Evolutionary conservation across 2,329 filamentous ascomycete species (phyloP).

Genomic region (Cercospora sp.): DNA sequence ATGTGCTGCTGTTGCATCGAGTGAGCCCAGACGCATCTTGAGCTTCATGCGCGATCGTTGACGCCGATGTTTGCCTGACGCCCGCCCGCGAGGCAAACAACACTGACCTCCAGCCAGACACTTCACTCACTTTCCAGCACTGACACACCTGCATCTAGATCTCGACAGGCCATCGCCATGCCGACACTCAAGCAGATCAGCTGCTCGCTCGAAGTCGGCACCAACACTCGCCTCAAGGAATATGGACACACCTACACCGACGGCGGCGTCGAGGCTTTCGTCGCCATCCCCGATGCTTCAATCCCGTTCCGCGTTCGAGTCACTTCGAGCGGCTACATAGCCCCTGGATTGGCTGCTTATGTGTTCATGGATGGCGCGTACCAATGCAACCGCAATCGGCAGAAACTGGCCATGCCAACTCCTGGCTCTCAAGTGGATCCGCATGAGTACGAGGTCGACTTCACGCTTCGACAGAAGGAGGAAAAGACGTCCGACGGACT

Average conservation of each 20-base stretch:
- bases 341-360: constrained; percentile 54
- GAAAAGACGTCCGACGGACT: constrained; percentile 47
- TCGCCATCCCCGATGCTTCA: constrained; percentile 51
- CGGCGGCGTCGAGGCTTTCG: constrained; percentile 53
- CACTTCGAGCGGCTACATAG: constrained; percentile 52
- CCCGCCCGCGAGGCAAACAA: not conserved
- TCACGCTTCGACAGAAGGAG: constrained; percentile 56
- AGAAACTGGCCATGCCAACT: constrained; percentile 42
- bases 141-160: not conserved
- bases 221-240: constrained; percentile 49
- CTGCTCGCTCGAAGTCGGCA: constrained; percentile 53
- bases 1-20: not conserved
- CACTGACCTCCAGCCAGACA: not conserved
- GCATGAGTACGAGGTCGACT: constrained; percentile 47
- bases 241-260: constrained; percentile 53
- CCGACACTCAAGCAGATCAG: constrained; percentile 55
- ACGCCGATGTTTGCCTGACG: not conserved
- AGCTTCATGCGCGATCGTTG: not conserved
- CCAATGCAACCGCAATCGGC: constrained; percentile 57
- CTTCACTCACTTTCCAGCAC: not conserved
- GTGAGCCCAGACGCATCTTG: not conserved
- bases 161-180: constrained; percentile 41
- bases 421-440: constrained; percentile 28
- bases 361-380: constrained; percentile 60
- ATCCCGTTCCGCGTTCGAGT: constrained; percentile 53